Evolutionary conservation across 2,329 filamentous ascomycete species (phyloP), one percentile per base, ranked within the genome.

Genomic region (Colletotrichum liriopes): DNA sequence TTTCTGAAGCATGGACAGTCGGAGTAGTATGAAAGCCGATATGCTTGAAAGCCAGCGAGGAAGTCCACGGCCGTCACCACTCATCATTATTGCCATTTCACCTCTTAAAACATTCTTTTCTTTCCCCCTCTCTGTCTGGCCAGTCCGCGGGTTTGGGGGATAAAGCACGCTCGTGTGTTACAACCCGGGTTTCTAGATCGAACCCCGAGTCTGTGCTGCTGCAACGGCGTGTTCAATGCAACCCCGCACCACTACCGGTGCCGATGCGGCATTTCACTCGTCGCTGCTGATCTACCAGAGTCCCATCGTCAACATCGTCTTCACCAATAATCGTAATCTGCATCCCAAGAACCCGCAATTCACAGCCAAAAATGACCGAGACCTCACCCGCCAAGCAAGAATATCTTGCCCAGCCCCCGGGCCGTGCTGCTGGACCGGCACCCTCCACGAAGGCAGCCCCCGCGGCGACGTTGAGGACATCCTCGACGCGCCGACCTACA

Each of bases 391-490:
- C 20, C 14, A 49, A 69, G 54, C 52, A 37, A 32, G 59, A 69
- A 23, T 79, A 77, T 54, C 73, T 81, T n/a, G 79, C 79, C 14
- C 80, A 82, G 59, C 80, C 79, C 1, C 78, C 78, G 81, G 80
- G 14, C 76, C 77, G 18, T 85, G 83, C 72, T 86, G 84, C 74
- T 77, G 82, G 18, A 77, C 80, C 63, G 84, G 83, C 41, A 78
- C 77, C 2, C 74, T 84, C 29, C 84, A 86, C 73, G 68, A 77
- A 26, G 84, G 84, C 9, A 77, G 79, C 37, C 76, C 83, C 11
- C 74, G 79, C 60, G 84, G 85, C 3, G 75, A 65, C 5, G 77
- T 79, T 26, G 78, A 79, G 32, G 79, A 75, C 1, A 78, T 85
- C 47, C 75, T 76, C 35, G 79, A 78, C 6, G 75, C 83, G 3